These are phyloP conservation scores for Sclerotinia trifoliorum DNA, from an alignment of 2,329 filamentous ascomycete species.

Conservation along the genomic window DNA sequence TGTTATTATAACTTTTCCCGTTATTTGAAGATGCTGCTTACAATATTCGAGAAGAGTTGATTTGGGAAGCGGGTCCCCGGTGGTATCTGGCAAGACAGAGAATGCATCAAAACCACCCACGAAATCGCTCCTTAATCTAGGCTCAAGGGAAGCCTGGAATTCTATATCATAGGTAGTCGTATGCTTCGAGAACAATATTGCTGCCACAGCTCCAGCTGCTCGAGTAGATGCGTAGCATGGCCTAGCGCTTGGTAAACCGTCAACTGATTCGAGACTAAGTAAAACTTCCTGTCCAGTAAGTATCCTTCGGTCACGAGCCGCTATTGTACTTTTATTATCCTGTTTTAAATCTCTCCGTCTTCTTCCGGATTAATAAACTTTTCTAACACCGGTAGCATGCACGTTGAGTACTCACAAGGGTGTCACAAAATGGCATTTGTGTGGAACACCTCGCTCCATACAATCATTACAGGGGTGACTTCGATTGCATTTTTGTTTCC, in stretches of 20 bases:
- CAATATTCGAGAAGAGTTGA: conserved; percentile 18
- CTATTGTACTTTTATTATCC: conserved; percentile 12
- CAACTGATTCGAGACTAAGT: conserved; percentile 28
- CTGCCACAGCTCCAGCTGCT: not conserved
- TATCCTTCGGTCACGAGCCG: conserved; percentile 25
- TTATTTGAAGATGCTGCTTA: not conserved
- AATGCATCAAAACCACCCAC: conserved; percentile 16
- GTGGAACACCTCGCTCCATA: conserved; percentile 24
- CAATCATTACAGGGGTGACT: conserved; percentile 30
- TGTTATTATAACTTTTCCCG: not conserved
- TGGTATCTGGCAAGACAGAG: conserved; percentile 10
- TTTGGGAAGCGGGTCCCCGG: conserved; percentile 16
- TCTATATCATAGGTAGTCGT: not conserved
- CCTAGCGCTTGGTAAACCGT: conserved; percentile 10
- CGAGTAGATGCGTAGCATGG: not conserved
- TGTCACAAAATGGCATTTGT: conserved; percentile 29
- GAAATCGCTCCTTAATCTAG: not conserved
- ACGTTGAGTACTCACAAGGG: conserved; percentile 24
- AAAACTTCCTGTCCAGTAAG: conserved; percentile 26
- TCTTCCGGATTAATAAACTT: conserved; percentile 12
- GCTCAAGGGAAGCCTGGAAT: not conserved
- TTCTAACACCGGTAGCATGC: not conserved
- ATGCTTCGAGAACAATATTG: not conserved
- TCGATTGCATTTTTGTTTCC: conserved; percentile 34
- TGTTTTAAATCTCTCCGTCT: not conserved